phyloP scores from a whole-genome alignment of 306 rosid species.

The Dryas octopetala region DNA sequence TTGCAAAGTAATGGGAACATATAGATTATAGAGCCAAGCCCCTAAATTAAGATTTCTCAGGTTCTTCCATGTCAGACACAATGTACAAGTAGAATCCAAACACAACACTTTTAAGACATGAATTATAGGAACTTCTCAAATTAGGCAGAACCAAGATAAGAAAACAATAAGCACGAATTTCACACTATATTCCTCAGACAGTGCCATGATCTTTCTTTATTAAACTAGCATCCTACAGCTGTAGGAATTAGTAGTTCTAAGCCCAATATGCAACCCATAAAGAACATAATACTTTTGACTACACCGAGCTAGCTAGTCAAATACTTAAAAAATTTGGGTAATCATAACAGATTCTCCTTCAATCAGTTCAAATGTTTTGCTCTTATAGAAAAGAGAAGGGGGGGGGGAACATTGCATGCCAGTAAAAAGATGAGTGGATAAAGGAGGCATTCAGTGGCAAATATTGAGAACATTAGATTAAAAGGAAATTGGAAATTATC shows the following conservation, averaged over 20 bases:
- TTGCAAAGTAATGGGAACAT: background rate
- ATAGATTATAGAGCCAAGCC: background rate
- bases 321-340: too few relatives aligned
- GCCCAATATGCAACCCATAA: background rate
- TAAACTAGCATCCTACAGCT: background rate
- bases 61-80: background rate
- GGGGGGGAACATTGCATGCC: background rate
- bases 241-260: too few relatives aligned
- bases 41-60: background rate
- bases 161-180: background rate
- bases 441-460: background rate
- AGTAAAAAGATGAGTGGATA: background rate
- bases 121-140: background rate
- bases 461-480: constrained; percentile 33
- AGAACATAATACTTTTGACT: background rate
- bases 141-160: background rate
- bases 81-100: background rate
- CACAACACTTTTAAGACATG: background rate
- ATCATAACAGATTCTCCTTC: background rate
- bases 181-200: background rate
- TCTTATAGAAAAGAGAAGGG: too few relatives aligned
- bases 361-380: too few relatives aligned
- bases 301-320: background rate
- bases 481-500: constrained; percentile 37
- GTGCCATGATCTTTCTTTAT: background rate